phyloP scores from a whole-genome alignment of 208 protist species.

The Wallacemonas sp. region DNA sequence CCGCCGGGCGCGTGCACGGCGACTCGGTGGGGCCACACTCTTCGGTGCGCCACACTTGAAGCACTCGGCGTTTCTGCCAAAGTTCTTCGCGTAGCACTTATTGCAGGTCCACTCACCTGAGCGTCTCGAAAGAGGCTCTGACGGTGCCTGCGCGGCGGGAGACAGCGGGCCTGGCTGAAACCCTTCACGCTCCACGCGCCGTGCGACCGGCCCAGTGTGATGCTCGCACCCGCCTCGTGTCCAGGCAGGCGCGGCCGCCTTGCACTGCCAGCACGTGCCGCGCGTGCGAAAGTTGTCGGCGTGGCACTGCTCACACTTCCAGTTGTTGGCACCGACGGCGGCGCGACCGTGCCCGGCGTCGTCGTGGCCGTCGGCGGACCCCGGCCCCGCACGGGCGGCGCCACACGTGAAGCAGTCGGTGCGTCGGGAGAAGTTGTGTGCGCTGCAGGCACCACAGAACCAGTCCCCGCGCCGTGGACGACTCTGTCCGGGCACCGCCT shows the following conservation, averaged over 20 bases:
- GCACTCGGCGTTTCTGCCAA: conserved; percentile 55
- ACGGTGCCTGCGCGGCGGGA: not conserved
- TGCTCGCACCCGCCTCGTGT: not conserved
- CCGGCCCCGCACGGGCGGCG: conserved; percentile 20
- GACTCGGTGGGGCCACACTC: conserved; percentile 25
- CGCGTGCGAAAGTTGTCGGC: conserved; percentile 88
- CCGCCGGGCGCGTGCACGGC: conserved; percentile 45
- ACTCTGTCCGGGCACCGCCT: not conserved
- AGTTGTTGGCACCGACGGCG: conserved; percentile 79
- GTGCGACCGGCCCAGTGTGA: not conserved
- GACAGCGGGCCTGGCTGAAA: conserved; percentile 47
- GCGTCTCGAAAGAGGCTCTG: not conserved
- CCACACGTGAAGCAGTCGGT: conserved; percentile 74
- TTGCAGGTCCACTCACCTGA: conserved; percentile 73
- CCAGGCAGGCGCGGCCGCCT: conserved; percentile 9
- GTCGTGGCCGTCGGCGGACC: not conserved
- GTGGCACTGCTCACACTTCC: conserved; percentile 72
- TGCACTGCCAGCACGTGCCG: conserved; percentile 80
- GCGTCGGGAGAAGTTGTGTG: conserved; percentile 71
- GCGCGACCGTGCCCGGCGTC: not conserved
- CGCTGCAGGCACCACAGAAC: conserved; percentile 65
- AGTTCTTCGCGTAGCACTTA: conserved; percentile 87
- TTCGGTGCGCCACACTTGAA: conserved; percentile 81
- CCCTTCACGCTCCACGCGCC: conserved; percentile 49
- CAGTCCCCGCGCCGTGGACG: conserved; percentile 45